phyloP scores from a whole-genome alignment of 208 protist genomes.

The Acanthamoeba divionensis region DNA sequence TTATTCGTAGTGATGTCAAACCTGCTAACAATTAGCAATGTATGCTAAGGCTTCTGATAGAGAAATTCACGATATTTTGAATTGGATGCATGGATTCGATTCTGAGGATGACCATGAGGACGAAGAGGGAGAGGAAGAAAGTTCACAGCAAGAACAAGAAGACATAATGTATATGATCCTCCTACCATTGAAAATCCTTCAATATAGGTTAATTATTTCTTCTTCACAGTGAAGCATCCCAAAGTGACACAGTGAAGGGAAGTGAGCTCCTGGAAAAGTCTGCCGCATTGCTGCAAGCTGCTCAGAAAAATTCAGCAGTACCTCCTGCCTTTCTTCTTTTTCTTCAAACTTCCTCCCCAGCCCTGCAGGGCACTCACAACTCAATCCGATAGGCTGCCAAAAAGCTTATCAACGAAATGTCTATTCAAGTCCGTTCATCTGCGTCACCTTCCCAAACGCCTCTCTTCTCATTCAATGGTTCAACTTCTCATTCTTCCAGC shows the following conservation, averaged over 20 bases:
- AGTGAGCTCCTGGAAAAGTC: constrained; percentile 28
- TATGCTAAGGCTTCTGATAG: constrained; percentile 26
- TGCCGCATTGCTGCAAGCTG: not conserved
- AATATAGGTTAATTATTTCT: too few species aligned
- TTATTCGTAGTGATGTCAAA: not conserved
- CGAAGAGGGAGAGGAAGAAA: constrained; percentile 5
- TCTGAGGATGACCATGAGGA: not conserved
- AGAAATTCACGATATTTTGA: constrained; percentile 12
- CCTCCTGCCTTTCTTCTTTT: too few species aligned
- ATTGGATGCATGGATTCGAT: constrained; percentile 49
- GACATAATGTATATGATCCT: constrained; percentile 4
- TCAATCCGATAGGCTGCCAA: too few species aligned
- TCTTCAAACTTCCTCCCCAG: too few species aligned
- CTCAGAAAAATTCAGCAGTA: constrained; percentile 20
- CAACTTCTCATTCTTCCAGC: not conserved
- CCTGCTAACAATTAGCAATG: not conserved
- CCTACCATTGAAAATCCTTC: too few species aligned
- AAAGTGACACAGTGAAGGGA: too few species aligned
- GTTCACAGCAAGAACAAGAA: not conserved
- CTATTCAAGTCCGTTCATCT: too few species aligned
- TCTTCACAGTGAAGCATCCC: too few species aligned
- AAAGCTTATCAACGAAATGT: too few species aligned
- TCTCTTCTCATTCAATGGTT: not conserved
- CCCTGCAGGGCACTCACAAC: too few species aligned
- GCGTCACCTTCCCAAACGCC: too few species aligned